Evolutionary conservation across 129 eudicot genomes (phyloP), one percentile per base, ranked within the genome.

Genomic region (Artemisia tridentata): DNA sequence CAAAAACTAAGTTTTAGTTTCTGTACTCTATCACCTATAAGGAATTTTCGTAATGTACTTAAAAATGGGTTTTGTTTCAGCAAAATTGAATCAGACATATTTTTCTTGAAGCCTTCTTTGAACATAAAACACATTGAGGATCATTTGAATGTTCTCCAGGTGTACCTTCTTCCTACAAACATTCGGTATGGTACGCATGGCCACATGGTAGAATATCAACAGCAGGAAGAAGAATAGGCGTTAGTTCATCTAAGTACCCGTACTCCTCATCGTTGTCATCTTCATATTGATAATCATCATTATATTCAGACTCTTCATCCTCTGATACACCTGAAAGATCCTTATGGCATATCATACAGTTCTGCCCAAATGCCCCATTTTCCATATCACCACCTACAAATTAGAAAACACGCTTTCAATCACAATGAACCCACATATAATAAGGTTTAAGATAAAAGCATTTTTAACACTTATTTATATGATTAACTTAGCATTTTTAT

Each of bases 171-270:
- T 15, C 27, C 53, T 72, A 74, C 80, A 83, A 68, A 69, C 92
- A 84, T 67, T 78, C 74, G 19, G 68, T 67, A 70, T 86, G 92
- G 78, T 75, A 84, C 3, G 79, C 81, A 76, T 86, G 88, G 11
- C 88, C 92, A 67, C 92, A 86, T 65, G 81, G n/a, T 67, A 86
- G 57, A 47, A 86, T 41, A 63, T 84, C 84, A 69, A 84, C 85
- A 2, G 74, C 81, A 7, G 92, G 92, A 73, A 86, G 83, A 41
- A 71, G 75, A 10, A 73, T 38, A 53, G 77, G 88, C 48, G 58
- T 71, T 17, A 16, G 4, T 3, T 75, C 79, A 49, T 66, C 83
- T 57, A 50, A 72, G 29, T 74, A 65, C 51, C 62, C 78, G 10
- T 53, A 49, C 38, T 74, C 74, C 3, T 72, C 64, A 71, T 78